These are phyloP conservation scores for Arthroderma sp. DNA, from an alignment of 2,329 filamentous ascomycete species.

Conservation along the genomic window DNA sequence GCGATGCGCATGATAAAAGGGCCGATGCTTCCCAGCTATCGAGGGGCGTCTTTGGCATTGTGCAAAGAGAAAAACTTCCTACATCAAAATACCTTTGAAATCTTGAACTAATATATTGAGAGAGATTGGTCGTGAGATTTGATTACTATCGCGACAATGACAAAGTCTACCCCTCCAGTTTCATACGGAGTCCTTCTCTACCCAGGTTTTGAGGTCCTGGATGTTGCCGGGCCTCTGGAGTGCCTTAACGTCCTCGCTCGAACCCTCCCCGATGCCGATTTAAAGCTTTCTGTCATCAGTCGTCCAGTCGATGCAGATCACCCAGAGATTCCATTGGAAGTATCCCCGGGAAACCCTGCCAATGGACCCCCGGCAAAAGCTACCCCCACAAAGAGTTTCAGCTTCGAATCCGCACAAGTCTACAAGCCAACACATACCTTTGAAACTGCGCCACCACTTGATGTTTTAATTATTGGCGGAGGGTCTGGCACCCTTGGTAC, in stretches of 20 bases:
- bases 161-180: conserved; percentile 1
- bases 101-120: no score
- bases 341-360: no score
- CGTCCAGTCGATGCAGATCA: no score
- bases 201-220: conserved; percentile 30
- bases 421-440: conserved; percentile 44
- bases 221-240: conserved; percentile 35
- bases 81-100: no score
- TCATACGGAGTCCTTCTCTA: conserved; percentile 20
- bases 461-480: conserved; percentile 55
- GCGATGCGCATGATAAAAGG: no score
- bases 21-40: no score
- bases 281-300: conserved; percentile 17
- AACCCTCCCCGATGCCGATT: conserved; percentile 2
- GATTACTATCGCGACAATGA: no score
- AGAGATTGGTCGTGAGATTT: no score
- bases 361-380: conserved; percentile 19
- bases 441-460: conserved; percentile 35
- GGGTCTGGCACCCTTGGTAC: conserved; percentile 39
- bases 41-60: no score
- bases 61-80: no score
- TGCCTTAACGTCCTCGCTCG: conserved; percentile 25
- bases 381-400: conserved; percentile 16
- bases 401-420: conserved; percentile 21
- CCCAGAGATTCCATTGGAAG: no score